Evolutionary conservation across 2,329 filamentous ascomycete genomes (phyloP).

Genomic region (Alternaria brassicicola): DNA sequence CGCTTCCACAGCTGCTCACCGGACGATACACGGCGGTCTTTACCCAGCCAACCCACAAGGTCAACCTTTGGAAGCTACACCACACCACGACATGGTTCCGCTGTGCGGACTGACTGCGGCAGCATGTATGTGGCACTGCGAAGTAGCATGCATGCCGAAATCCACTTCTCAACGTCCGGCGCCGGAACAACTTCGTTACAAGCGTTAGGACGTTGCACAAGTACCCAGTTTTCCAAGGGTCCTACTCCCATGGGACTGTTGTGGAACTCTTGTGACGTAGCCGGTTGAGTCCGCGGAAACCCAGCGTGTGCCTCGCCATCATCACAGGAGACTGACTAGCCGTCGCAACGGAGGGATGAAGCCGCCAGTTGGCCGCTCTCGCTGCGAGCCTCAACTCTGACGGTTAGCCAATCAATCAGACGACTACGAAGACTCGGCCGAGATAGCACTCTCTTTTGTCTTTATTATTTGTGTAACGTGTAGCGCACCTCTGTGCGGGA

Average conservation of each 20-base stretch:
- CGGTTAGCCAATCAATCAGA: slow-evolving; percentile 1
- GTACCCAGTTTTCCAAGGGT: neutral
- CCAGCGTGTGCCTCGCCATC: neutral
- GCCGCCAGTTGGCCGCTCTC: slow-evolving; percentile 5
- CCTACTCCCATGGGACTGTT: slow-evolving; percentile 4
- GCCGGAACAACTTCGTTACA: neutral
- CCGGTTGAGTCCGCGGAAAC: neutral
- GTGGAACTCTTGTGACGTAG: slow-evolving; percentile 11
- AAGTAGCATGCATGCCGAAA: slow-evolving; percentile 3
- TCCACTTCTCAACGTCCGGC: slow-evolving; percentile 2
- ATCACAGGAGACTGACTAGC: neutral
- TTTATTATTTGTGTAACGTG: neutral
- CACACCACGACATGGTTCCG: neutral
- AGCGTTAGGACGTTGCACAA: neutral
- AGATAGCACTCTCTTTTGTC: neutral
- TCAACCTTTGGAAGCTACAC: neutral
- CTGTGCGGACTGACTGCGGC: slow-evolving; percentile 2
- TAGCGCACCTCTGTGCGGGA: slow-evolving; percentile 5
- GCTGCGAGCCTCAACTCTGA: neutral
- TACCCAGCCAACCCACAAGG: neutral
- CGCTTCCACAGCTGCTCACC: neutral
- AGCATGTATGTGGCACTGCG: neutral
- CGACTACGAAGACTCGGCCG: neutral
- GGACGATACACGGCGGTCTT: slow-evolving; percentile 2
- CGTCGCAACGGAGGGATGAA: slow-evolving; percentile 3